Base-by-base conservation (phyloP, 495 filamentous ascomycete genomes). In the Penicillium coprophilum region DNA sequence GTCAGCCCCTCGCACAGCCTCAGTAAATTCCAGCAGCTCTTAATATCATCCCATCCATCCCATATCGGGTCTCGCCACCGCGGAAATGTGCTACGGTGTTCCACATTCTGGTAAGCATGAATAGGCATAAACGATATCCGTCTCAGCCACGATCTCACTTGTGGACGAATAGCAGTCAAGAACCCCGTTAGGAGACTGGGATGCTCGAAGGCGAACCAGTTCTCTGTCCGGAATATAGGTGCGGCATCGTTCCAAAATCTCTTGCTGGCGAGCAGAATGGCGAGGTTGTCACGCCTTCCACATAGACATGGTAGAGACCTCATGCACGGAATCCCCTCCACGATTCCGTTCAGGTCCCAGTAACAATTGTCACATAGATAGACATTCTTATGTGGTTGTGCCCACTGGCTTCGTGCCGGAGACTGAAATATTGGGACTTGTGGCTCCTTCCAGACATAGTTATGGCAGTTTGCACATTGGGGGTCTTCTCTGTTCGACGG, bases 361-460 rank as follows among this genome's bases (percentile, higher is more conserved):
- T 62, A 69, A 47, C 66, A 71, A 7, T 31, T 28, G 30, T 65
- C 64, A 23, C 68, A 71, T n/a, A 67, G 28, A 32, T 41, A 71
- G 1, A 28, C 32, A 32, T 71, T 69, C 0, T 6, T 55, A 7
- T 50, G 36, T 1, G 49, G 40, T 1, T 47, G 54, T 4, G 59
- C 61, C 66, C 62, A 71, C 38, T 57, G n/a, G 41, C 64, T 67
- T 2, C 66, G 59, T 20, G 51, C 56, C 2, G 67, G 65, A 0
- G 62, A 60, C 0, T 46, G 34, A 13, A 28, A 59, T 6, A 63
- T 45, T 1, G 13, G 13, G 0, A 52, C 30, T 9, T 34, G 32
- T 0, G 6, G 20, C 8, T 31, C n/a, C 1, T 44, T 31, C 28
- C 39, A 57, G 13, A 21, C 23, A 39, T 34, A 15, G 13, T 6